phyloP scores from a whole-genome alignment of 2,329 filamentous ascomycete genomes.

The Alternaria infectoria region DNA sequence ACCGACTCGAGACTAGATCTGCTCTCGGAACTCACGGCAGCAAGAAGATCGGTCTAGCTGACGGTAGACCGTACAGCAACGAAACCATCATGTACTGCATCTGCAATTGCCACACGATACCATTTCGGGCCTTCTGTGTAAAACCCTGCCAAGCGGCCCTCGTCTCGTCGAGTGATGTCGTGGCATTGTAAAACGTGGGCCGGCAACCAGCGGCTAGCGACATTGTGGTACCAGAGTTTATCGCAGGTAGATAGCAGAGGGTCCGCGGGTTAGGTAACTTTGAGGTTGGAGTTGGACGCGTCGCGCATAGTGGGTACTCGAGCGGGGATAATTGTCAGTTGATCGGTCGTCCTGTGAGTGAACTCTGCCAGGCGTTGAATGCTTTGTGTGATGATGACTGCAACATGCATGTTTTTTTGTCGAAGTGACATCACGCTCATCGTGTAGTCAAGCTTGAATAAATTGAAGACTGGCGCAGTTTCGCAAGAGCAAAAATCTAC shows the following conservation, averaged over 20 bases:
- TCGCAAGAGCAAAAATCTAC: slow-evolving; percentile 2
- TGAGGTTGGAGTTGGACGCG: background rate
- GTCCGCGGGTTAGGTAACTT: slow-evolving; percentile 6
- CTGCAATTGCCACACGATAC: background rate
- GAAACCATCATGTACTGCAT: background rate
- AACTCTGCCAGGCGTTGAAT: background rate
- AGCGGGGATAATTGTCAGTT: background rate
- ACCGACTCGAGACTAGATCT: background rate
- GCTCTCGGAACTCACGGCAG: background rate
- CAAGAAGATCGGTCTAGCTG: background rate
- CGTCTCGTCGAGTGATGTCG: slow-evolving; percentile 8
- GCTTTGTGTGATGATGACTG: background rate
- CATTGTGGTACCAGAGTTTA: background rate
- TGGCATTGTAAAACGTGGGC: slow-evolving; percentile 7
- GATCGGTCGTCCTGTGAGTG: background rate
- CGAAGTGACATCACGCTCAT: background rate
- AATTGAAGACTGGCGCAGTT: background rate
- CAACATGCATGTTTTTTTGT: background rate
- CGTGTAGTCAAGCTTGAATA: background rate
- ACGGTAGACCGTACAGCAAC: background rate
- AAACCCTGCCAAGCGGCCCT: background rate
- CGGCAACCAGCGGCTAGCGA: slow-evolving; percentile 4
- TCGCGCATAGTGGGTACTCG: background rate
- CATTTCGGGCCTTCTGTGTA: slow-evolving; percentile 2
- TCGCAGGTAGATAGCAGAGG: slow-evolving; percentile 1